phyloP scores from a whole-genome alignment of 495 filamentous ascomycete species.

The Chaetomium tenue region DNA sequence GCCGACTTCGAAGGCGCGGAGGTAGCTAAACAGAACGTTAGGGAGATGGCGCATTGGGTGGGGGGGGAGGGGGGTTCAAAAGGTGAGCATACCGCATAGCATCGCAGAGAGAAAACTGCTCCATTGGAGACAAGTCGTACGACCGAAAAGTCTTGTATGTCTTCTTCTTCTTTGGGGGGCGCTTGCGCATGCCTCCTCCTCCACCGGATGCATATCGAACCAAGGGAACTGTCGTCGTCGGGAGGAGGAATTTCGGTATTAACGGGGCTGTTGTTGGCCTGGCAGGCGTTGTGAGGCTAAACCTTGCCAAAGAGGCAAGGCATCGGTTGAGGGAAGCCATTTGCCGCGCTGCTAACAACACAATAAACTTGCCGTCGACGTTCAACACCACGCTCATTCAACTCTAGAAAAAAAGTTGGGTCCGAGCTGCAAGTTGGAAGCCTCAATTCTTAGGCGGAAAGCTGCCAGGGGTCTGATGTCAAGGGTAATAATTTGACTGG shows the following conservation, averaged over 20 bases:
- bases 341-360: slow-evolving; percentile 9
- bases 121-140: slow-evolving; percentile 58
- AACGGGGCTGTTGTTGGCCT: slow-evolving; percentile 37
- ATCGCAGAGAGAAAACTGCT: slow-evolving; percentile 80
- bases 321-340: slow-evolving; percentile 52
- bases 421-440: slow-evolving; percentile 14
- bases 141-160: slow-evolving; percentile 61
- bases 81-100: slow-evolving; percentile 73
- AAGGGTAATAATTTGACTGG: background rate
- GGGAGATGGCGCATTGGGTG: slow-evolving; percentile 47
- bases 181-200: slow-evolving; percentile 43
- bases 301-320: slow-evolving; percentile 61
- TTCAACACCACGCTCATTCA: background rate
- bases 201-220: slow-evolving; percentile 42
- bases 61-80: background rate
- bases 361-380: background rate
- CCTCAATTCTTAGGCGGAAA: slow-evolving; percentile 25
- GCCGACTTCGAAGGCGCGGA: slow-evolving; percentile 90
- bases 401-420: slow-evolving; percentile 39
- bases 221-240: slow-evolving; percentile 35
- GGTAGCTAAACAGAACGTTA: slow-evolving; percentile 71
- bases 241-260: slow-evolving; percentile 46
- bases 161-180: slow-evolving; percentile 55
- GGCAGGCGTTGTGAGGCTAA: slow-evolving; percentile 44
- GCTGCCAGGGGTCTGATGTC: background rate